Evolutionary conservation across 352 stramenopile species (phyloP).

Genomic region (Pythium dissotocum): DNA sequence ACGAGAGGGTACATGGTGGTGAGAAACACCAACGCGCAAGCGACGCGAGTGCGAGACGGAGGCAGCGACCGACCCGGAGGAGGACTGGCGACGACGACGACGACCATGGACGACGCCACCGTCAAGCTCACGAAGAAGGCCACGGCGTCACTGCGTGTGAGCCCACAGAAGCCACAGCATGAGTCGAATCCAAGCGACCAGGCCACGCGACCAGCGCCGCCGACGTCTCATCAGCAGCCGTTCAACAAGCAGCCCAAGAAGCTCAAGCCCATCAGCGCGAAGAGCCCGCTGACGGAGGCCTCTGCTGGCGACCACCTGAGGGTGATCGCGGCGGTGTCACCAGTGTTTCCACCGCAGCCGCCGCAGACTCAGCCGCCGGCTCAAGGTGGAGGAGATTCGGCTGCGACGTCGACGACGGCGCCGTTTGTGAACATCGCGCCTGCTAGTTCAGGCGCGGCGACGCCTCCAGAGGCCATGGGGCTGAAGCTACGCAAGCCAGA

Average conservation of each 20-base stretch:
- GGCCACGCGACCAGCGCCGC: neutral
- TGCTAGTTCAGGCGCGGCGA: slow-evolving; percentile 5
- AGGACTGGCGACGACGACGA: neutral
- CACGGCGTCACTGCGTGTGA: slow-evolving; percentile 11
- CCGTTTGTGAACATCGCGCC: slow-evolving; percentile 20
- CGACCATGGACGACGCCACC: neutral
- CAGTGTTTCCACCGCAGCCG: neutral
- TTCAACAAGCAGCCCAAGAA: neutral
- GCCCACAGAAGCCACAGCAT: neutral
- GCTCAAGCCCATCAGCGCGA: slow-evolving; percentile 1
- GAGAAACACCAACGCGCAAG: slow-evolving; percentile 8
- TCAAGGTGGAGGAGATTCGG: neutral
- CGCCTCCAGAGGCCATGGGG: slow-evolving; percentile 18
- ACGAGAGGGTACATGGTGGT: slow-evolving; percentile 10
- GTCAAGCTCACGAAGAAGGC: slow-evolving; percentile 27
- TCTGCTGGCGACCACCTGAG: neutral
- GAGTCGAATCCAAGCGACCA: neutral
- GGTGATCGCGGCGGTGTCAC: neutral
- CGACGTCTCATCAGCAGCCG: neutral
- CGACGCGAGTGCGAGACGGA: slow-evolving; percentile 3
- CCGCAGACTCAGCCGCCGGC: neutral
- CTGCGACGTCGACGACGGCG: neutral
- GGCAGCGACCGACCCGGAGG: neutral
- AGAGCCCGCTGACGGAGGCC: neutral
- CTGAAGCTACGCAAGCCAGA: slow-evolving; percentile 39